These are phyloP conservation scores for Aspergillus bombycis DNA, from an alignment of 2,329 filamentous ascomycete genomes.

Conservation along the genomic window DNA sequence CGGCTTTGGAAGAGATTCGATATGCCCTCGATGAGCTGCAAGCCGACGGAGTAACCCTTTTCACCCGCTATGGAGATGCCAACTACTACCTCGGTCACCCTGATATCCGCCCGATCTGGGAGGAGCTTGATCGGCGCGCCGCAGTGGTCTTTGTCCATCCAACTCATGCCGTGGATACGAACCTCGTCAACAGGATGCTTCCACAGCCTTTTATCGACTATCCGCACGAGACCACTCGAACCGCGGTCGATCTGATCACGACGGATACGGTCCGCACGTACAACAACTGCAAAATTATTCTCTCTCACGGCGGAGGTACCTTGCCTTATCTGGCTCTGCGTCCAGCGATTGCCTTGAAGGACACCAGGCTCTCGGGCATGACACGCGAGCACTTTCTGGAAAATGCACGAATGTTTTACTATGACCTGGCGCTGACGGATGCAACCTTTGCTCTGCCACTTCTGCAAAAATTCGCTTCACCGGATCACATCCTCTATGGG, in stretches of 20 bases:
- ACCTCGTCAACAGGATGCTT: slow-evolving; percentile 34
- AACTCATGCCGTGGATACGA: slow-evolving; percentile 41
- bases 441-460: not conserved
- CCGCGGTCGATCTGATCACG: not conserved
- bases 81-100: slow-evolving; percentile 52
- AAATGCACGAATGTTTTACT: not conserved
- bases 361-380: not conserved
- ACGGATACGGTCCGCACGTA: not conserved
- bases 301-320: not conserved
- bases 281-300: not conserved
- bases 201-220: slow-evolving; percentile 37
- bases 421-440: not conserved
- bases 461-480: not conserved
- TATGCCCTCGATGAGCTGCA: slow-evolving; percentile 18
- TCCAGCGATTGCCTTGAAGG: not conserved
- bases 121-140: slow-evolving; percentile 38
- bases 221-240: not conserved
- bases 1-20: slow-evolving; percentile 15
- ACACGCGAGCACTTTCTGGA: not conserved
- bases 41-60: slow-evolving; percentile 52
- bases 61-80: slow-evolving; percentile 52
- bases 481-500: not conserved
- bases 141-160: slow-evolving; percentile 52
- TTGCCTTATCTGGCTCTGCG: not conserved
- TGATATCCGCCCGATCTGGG: slow-evolving; percentile 46